phyloP scores from a whole-genome alignment of 345 rosid genomes.

The Camelina sativa region DNA sequence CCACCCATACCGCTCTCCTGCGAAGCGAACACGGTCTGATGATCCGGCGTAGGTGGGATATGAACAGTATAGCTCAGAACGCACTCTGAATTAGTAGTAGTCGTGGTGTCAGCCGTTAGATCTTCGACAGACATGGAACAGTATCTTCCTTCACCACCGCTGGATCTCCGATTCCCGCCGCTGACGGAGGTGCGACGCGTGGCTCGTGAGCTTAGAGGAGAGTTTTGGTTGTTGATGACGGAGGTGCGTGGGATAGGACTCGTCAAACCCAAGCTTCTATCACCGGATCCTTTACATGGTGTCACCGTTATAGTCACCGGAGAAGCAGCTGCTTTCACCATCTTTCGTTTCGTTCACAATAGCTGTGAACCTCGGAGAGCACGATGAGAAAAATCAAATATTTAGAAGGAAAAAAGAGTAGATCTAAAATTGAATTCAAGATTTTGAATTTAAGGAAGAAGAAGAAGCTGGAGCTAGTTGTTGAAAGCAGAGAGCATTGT shows the following conservation, averaged over 20 bases:
- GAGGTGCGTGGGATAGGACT: constrained; percentile 72
- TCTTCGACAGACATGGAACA: constrained; percentile 59
- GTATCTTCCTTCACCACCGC: constrained; percentile 61
- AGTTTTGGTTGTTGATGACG: constrained; percentile 55
- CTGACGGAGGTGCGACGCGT: constrained; percentile 49
- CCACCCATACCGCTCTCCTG: constrained; percentile 50
- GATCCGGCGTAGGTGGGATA: constrained; percentile 82
- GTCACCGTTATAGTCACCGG: constrained; percentile 79
- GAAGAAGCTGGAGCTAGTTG: constrained; percentile 37
- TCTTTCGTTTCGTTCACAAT: neutral
- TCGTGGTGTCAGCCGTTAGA: constrained; percentile 41
- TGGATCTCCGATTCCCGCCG: constrained; percentile 50
- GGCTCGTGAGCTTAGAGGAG: constrained; percentile 59
- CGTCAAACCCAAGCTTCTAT: constrained; percentile 69
- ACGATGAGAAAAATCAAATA: constrained; percentile 7
- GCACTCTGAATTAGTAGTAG: constrained; percentile 48
- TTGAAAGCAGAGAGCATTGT: constrained; percentile 35
- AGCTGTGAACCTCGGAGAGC: neutral
- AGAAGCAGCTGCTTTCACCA: constrained; percentile 64
- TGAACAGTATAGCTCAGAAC: constrained; percentile 73
- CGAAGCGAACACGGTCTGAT: constrained; percentile 59
- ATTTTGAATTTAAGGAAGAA: constrained; percentile 38
- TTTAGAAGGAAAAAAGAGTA: constrained; percentile 5
- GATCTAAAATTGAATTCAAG: constrained; percentile 13
- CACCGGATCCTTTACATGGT: constrained; percentile 69